phyloP scores from a whole-genome alignment of 352 stramenopile species.

The Phytophthora rubi region DNA sequence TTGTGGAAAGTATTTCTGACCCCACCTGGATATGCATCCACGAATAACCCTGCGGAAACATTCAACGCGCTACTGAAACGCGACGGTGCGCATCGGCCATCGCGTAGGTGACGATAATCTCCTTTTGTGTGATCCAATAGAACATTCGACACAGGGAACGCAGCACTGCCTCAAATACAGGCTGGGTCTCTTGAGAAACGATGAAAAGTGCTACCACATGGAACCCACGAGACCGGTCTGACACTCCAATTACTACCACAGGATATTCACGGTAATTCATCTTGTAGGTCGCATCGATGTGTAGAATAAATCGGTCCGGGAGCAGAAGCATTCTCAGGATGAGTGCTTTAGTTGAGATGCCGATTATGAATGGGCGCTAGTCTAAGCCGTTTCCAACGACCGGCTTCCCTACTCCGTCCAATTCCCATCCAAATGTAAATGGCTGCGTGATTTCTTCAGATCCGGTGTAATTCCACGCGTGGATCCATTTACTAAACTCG shows the following conservation, averaged over 20 bases:
- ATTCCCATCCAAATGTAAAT: slow-evolving; percentile 6
- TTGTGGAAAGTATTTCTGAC: background rate
- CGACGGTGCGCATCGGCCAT: slow-evolving; percentile 17
- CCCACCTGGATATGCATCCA: background rate
- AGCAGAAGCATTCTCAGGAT: background rate
- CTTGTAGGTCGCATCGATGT: slow-evolving; percentile 12
- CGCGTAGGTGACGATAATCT: background rate
- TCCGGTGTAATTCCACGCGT: background rate
- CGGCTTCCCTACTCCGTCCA: background rate
- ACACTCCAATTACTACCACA: slow-evolving; percentile 1
- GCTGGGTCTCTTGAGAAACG: slow-evolving; percentile 5
- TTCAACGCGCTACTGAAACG: background rate
- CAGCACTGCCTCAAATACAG: background rate
- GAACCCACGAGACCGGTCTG: slow-evolving; percentile 3
- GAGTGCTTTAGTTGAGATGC: background rate
- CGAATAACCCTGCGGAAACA: background rate
- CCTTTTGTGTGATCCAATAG: background rate
- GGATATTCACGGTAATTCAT: slow-evolving; percentile 15
- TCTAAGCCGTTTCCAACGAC: slow-evolving; percentile 10
- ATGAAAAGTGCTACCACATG: slow-evolving; percentile 3
- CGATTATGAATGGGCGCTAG: slow-evolving; percentile 7
- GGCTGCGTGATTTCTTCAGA: background rate
- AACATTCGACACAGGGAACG: background rate
- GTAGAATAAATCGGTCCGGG: background rate
- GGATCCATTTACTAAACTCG: slow-evolving; percentile 2